phyloP scores from a whole-genome alignment of 148 eudicot species.

The Persicaria tinctoria region DNA sequence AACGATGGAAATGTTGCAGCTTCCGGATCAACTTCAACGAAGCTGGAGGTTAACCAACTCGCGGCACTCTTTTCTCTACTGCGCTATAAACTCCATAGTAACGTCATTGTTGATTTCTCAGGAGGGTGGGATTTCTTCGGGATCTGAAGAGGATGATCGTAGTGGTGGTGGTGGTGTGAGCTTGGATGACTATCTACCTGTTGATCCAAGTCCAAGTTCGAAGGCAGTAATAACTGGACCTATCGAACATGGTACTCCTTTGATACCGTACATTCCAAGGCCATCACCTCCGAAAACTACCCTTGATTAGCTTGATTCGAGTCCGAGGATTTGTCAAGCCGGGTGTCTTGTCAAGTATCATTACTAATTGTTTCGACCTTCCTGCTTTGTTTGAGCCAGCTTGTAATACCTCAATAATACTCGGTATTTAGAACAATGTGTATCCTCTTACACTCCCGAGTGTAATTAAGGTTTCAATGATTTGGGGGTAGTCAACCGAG shows the following conservation, averaged over 20 bases:
- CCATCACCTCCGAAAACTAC: slow-evolving; percentile 24
- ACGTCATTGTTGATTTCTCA: slow-evolving; percentile 4
- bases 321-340: neutral
- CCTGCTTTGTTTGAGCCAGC: no score
- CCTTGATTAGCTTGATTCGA: neutral
- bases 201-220: slow-evolving; percentile 43
- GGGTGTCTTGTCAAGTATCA: neutral
- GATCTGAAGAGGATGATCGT: neutral
- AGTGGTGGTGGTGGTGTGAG: slow-evolving; percentile 10
- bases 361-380: neutral
- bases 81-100: neutral
- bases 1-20: neutral
- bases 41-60: neutral
- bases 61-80: neutral
- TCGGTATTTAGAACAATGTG: no score
- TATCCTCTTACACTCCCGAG: no score
- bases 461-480: no score
- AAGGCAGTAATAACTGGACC: slow-evolving; percentile 45
- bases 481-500: no score
- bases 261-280: slow-evolving; percentile 44
- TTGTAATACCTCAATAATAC: no score
- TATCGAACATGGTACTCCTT: slow-evolving; percentile 40
- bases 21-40: neutral
- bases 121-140: slow-evolving; percentile 8
- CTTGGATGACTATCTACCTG: slow-evolving; percentile 31